Base-by-base conservation (phyloP, 208 protist species). In the Naegleria fowleri region DNA sequence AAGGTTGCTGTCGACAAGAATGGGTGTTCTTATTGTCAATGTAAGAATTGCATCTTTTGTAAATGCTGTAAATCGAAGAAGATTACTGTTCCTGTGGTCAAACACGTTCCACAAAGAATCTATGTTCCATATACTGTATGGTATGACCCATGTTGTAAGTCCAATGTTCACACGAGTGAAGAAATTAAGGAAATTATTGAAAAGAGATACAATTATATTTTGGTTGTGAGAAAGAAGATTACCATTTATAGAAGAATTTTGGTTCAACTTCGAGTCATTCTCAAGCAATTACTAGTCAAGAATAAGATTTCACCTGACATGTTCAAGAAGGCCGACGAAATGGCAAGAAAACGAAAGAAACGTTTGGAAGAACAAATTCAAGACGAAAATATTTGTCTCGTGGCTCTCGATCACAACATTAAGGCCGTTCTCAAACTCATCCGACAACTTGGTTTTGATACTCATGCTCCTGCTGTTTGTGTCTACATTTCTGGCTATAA, bases 61-160 rank as follows among this genome's bases (percentile, higher is more conserved):
- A 79, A 79, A 33, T 79, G 67, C 36, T 79, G 67, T 36, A 79
- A 79, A 36, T 79, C 67, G 5, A 79, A 79, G 67, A 79, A 79
- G 67, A 79, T 79, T 79, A 79, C 67, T 9, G 25, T 79, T 36
- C 67, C 67, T 36, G n/a, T 79, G 7, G 67, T 79, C n/a, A 79
- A 79, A 79, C 67, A 79, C n/a, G 67, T 79, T 79, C 67, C 67
- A 79, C 5, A 79, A 33, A 79, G 67, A 79, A 33, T 79, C n/a
- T 79, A 79, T 33, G 25, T 79, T 36, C 67, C 67, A 36, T 79
- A 79, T 33, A 36, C 29, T 79, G 67, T 79, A 9, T 79, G 29
- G 16, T 79, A 79, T 79, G 67, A 79, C 9, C 67, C 67, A 79
- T 19, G 25, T 36, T 11, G 5, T 9, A 79, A 36, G 9, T 13